Conservation (phyloP, 2,329 filamentous ascomycete species). For the Blumeria hordei region DNA sequence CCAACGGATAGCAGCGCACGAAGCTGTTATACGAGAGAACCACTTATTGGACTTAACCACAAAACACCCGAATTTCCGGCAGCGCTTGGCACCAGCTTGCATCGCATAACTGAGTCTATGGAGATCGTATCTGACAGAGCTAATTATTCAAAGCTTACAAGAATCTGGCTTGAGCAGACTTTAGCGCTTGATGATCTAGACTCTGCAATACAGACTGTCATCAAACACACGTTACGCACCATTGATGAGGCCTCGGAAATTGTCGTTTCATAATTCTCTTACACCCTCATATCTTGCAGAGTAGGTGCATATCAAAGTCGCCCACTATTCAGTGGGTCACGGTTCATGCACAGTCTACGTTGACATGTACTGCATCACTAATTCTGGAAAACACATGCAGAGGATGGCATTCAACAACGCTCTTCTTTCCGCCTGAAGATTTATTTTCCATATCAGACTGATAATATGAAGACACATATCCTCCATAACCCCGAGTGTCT, state of each 20-base stretch:
- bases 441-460: no score
- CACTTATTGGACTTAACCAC: constrained; percentile 39
- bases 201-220: constrained; percentile 27
- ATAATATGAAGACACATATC: no score
- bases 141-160: constrained; percentile 24
- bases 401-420: no score
- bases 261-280: background rate
- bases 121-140: constrained; percentile 21
- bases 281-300: no score
- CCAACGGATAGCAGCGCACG: constrained; percentile 37
- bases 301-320: no score
- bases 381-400: no score
- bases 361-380: no score
- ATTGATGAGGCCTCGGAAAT: constrained; percentile 4
- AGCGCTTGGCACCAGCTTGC: constrained; percentile 41
- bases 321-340: no score
- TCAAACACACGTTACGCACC: constrained; percentile 22
- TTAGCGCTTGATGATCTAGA: constrained; percentile 27
- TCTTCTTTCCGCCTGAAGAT: no score
- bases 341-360: no score
- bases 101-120: constrained; percentile 29
- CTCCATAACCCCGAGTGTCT: no score
- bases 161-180: constrained; percentile 29
- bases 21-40: constrained; percentile 47
- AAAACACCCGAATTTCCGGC: constrained; percentile 47